These are phyloP conservation scores for Plantago rigida DNA, from an alignment of 305 asterid genomes.

Conservation along the genomic window DNA sequence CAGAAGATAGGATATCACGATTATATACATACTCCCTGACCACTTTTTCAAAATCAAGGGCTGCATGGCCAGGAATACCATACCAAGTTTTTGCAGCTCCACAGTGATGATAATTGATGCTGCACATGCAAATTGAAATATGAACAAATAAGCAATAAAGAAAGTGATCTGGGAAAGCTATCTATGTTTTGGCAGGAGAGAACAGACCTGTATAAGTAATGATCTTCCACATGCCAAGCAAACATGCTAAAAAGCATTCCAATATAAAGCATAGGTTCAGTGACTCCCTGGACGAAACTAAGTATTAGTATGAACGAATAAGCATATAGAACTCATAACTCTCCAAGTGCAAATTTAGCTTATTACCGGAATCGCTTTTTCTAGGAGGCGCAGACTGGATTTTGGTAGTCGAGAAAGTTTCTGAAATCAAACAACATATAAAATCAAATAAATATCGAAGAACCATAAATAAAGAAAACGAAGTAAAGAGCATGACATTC, in stretches of 20 bases:
- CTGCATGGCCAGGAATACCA: constrained; percentile 91
- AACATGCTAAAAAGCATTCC: constrained; percentile 95
- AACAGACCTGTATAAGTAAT: constrained; percentile 76
- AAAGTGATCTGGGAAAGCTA: neutral
- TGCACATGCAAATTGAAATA: constrained; percentile 25
- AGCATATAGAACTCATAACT: constrained; percentile 4
- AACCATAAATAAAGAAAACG: neutral
- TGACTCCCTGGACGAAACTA: constrained; percentile 62
- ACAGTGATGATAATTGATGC: constrained; percentile 93
- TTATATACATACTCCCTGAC: constrained; percentile 71
- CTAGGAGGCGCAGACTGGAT: constrained; percentile 78
- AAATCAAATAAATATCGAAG: constrained; percentile 19
- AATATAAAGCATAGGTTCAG: constrained; percentile 93
- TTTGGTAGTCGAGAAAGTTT: constrained; percentile 72
- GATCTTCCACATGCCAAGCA: constrained; percentile 99
- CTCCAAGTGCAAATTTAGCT: constrained; percentile 21
- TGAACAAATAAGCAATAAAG: constrained; percentile 13
- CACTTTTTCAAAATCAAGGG: constrained; percentile 72
- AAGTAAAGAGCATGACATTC: constrained; percentile 4
- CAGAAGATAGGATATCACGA: constrained; percentile 58
- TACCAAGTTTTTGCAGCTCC: constrained; percentile 99
- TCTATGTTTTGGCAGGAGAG: constrained; percentile 8
- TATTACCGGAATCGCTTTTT: constrained; percentile 72
- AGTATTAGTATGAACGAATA: constrained; percentile 22
- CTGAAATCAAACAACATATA: constrained; percentile 39